Evolutionary conservation across 1,284 basidiomycete genomes (phyloP).

Genomic region (Rhodotorula sp.): DNA sequence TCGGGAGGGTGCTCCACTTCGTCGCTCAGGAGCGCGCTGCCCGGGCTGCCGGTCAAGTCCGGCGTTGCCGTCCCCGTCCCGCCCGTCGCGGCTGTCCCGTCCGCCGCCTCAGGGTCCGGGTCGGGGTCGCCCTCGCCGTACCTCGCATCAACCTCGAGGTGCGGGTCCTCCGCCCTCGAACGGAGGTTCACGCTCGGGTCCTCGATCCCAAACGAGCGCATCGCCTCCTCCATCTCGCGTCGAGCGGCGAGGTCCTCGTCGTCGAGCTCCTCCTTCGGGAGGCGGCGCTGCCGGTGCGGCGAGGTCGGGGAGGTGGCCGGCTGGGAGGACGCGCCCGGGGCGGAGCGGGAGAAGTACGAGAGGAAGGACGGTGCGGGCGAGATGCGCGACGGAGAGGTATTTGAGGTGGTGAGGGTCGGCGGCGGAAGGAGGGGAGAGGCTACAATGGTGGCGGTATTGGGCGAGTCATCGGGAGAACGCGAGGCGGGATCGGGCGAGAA

Average conservation of each 20-base stretch:
- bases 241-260: conserved; percentile 32
- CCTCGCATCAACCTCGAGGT: conserved; percentile 10
- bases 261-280: conserved; percentile 32
- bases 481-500: conserved; percentile 1
- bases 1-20: conserved; percentile 18
- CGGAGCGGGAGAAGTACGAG: conserved; percentile 5
- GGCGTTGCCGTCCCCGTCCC: conserved; percentile 1
- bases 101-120: not conserved
- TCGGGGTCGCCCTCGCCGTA: not conserved
- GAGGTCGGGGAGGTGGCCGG: not conserved
- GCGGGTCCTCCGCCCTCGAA: conserved; percentile 12
- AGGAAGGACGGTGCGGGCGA: conserved; percentile 3
- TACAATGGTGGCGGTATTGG: not conserved
- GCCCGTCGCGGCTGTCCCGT: conserved; percentile 4
- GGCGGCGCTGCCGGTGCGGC: conserved; percentile 10
- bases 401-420: not conserved
- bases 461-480: not conserved
- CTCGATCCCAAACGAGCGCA: conserved; percentile 32
- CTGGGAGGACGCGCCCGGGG: not conserved
- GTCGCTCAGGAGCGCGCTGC: conserved; percentile 8
- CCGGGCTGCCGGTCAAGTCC: not conserved
- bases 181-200: conserved; percentile 21
- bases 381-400: not conserved
- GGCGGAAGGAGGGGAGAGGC: not conserved
- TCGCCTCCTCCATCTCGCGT: conserved; percentile 30